Percentiles rank a stretch among this genome's conserved stretches.
These are phyloP conservation scores for Rhizopogon rudus DNA, from an alignment of 768 basidiomycete species.

Conservation along the genomic window DNA sequence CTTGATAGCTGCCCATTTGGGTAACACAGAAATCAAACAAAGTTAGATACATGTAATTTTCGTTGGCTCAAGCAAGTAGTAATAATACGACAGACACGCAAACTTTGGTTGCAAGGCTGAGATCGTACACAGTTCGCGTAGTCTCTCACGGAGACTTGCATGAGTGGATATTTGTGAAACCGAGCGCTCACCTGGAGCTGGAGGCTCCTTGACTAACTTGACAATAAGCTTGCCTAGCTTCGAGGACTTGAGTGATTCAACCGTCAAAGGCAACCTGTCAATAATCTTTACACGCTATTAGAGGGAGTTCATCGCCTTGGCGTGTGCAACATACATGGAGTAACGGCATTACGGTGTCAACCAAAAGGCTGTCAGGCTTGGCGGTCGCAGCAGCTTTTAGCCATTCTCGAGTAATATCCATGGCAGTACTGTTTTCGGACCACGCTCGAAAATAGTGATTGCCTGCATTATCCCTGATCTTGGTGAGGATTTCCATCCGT, in stretches of 20 bases:
- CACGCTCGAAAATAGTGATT: constrained; percentile 87
- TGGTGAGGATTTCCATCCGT: constrained; percentile 72
- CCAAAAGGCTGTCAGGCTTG: constrained; percentile 47
- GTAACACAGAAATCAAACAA: constrained; percentile 37
- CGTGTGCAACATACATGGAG: constrained; percentile 62
- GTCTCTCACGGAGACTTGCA: constrained; percentile 10
- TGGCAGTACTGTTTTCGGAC: constrained; percentile 69
- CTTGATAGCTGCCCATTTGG: constrained; percentile 70
- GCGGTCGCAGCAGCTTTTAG: constrained; percentile 62
- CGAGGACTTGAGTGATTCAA: constrained; percentile 62
- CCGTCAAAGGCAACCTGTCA: constrained; percentile 73
- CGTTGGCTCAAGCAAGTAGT: constrained; percentile 20
- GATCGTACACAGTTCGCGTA: constrained; percentile 25
- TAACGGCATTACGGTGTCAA: constrained; percentile 82
- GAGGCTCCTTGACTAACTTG: constrained; percentile 70
- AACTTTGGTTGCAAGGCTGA: constrained; percentile 22
- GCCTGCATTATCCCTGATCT: constrained; percentile 77
- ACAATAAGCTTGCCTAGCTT: constrained; percentile 80
- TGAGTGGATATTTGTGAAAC: constrained; percentile 11
- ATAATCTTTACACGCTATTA: constrained; percentile 47
- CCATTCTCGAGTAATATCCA: constrained; percentile 82
- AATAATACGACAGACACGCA: constrained; percentile 27
- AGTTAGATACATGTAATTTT: constrained; percentile 63
- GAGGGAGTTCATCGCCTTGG: constrained; percentile 9
- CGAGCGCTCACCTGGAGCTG: constrained; percentile 70